A percentile compares a stretch with the other conserved stretches of the same genome.
Conservation (phyloP, 2,329 filamentous ascomycete species). For the Scedosporium dehoogii region DNA sequence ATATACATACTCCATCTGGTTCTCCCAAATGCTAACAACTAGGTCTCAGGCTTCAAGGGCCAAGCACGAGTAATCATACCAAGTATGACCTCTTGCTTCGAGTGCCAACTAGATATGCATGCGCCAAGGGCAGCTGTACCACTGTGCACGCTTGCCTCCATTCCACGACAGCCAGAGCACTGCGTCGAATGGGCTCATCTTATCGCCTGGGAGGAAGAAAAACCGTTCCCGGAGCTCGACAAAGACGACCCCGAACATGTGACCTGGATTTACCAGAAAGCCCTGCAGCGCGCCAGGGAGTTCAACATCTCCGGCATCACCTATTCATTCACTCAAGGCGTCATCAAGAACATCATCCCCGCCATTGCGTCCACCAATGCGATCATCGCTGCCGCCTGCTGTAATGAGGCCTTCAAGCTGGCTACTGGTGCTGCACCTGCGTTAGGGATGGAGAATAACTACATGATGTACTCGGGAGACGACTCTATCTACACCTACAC, state of each 20-base stretch:
- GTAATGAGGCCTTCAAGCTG: constrained; percentile 95
- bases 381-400: constrained; percentile 89
- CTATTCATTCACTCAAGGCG: constrained; percentile 90
- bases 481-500: constrained; percentile 96
- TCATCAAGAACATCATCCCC: constrained; percentile 98
- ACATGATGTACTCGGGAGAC: constrained; percentile 99
- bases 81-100: constrained; percentile 88
- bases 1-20: too few species aligned
- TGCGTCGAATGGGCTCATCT: constrained; percentile 99
- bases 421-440: constrained; percentile 73
- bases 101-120: constrained; percentile 98
- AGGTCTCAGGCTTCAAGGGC: constrained; percentile 73
- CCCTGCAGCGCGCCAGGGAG: constrained; percentile 68
- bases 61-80: constrained; percentile 89
- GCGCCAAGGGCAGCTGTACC: constrained; percentile 94
- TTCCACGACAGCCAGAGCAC: constrained; percentile 93
- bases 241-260: constrained; percentile 96
- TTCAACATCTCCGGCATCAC: constrained; percentile 90
- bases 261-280: constrained; percentile 88
- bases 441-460: constrained; percentile 71
- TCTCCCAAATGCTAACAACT: neutral
- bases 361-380: constrained; percentile 97
- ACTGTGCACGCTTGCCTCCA: constrained; percentile 90
- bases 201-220: constrained; percentile 88
- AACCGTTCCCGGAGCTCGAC: constrained; percentile 76